phyloP scores from a whole-genome alignment of 345 rosid species.

The Euphorbia tirucalli region DNA sequence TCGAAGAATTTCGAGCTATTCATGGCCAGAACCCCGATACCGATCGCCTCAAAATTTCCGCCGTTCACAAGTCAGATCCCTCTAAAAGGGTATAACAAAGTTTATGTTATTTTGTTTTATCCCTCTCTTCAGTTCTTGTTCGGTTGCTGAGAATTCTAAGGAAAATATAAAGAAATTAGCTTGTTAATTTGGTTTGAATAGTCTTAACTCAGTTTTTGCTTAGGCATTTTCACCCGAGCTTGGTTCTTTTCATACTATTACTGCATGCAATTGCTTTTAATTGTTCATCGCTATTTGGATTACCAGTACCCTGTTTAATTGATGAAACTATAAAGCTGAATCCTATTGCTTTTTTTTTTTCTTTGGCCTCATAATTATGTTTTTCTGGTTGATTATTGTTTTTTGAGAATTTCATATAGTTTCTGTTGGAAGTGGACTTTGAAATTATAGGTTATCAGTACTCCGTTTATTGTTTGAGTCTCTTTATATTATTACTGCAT shows the following conservation, averaged over 20 bases:
- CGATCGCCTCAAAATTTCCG: conserved; percentile 62
- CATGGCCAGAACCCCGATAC: conserved; percentile 55
- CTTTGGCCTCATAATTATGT: neutral
- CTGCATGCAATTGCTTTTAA: conserved; percentile 1
- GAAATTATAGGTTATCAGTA: too few relatives aligned
- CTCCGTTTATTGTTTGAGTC: neutral
- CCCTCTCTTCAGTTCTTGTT: conserved; percentile 23
- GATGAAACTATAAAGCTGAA: neutral
- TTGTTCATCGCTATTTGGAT: neutral
- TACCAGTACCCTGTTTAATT: neutral
- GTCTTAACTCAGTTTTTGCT: neutral
- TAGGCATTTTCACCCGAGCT: neutral
- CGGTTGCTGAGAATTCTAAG: conserved; percentile 9
- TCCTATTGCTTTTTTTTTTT: neutral
- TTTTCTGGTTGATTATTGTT: neutral
- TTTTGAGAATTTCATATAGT: neutral
- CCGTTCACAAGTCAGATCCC: conserved; percentile 47
- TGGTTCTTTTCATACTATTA: neutral
- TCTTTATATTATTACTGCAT: too few relatives aligned
- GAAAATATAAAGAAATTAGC: neutral
- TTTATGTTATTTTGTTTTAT: neutral
- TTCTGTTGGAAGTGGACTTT: neutral
- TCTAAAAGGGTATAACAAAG: conserved; percentile 51
- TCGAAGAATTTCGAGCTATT: conserved; percentile 56
- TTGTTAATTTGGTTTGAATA: neutral